Evolutionary conservation across 768 basidiomycete genomes (phyloP).

Genomic region (Rhodotorula babjevae): DNA sequence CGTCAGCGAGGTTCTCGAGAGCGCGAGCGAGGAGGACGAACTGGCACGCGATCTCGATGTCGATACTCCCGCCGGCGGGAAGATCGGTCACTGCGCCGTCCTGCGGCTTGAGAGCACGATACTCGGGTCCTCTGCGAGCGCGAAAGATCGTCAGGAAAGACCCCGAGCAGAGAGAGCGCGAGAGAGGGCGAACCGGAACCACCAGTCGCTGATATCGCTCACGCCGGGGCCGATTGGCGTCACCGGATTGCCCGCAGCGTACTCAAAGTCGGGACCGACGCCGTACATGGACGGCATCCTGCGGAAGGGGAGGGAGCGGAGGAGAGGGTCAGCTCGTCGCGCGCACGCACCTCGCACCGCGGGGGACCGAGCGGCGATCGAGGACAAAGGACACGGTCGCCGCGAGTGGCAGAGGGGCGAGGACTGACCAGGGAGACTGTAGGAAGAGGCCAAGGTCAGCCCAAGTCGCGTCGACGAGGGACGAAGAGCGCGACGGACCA

Average conservation of each 20-base stretch:
- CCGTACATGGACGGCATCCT: conserved; percentile 34
- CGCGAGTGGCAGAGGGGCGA: neutral
- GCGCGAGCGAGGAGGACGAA: neutral
- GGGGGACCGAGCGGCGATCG: no score
- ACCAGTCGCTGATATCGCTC: conserved; percentile 29
- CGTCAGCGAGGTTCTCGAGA: neutral
- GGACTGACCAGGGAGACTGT: conserved; percentile 12
- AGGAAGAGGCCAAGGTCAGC: neutral
- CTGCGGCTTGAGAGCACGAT: conserved; percentile 16
- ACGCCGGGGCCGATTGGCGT: conserved; percentile 19
- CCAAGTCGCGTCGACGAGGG: neutral
- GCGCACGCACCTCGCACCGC: no score
- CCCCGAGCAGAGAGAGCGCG: no score
- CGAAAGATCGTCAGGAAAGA: neutral
- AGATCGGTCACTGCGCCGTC: conserved; percentile 34
- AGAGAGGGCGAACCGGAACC: conserved; percentile 30
- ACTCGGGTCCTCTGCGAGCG: neutral
- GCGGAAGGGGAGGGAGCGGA: no score
- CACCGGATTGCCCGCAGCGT: neutral
- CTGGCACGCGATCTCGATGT: conserved; percentile 42
- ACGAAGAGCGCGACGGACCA: conserved; percentile 10
- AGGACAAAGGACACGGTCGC: no score
- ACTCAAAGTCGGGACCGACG: conserved; percentile 5
- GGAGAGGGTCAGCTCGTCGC: neutral
- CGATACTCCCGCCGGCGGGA: conserved; percentile 37